These are phyloP conservation scores for Colletotrichum liriopes DNA, from an alignment of 2,329 filamentous ascomycete species.

Conservation along the genomic window DNA sequence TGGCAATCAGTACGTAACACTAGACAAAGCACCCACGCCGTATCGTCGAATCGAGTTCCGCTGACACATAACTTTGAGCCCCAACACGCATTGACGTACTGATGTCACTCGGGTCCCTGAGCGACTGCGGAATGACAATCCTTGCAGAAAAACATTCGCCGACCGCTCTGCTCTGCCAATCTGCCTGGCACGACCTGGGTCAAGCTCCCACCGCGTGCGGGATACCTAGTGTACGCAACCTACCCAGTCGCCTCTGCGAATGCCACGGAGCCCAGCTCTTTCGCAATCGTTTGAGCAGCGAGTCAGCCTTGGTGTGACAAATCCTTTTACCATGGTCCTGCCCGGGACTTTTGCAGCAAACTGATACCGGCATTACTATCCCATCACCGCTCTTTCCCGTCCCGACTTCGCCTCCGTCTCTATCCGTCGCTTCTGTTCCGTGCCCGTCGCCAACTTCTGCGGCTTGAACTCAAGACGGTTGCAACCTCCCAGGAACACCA, in stretches of 20 bases:
- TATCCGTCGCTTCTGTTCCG: conserved; percentile 10
- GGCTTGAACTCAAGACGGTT: conserved; percentile 11
- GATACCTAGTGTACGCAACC: background rate
- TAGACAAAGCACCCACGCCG: conserved; percentile 2
- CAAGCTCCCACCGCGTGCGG: background rate
- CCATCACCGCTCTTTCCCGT: conserved; percentile 36
- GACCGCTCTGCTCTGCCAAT: conserved; percentile 9
- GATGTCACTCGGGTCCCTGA: conserved; percentile 31
- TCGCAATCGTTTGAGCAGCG: conserved; percentile 30
- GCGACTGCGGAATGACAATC: conserved; percentile 24
- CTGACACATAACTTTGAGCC: conserved; percentile 36
- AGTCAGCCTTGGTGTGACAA: conserved; percentile 39
- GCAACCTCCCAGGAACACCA: background rate
- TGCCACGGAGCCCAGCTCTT: conserved; percentile 10
- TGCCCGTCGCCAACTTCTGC: conserved; percentile 17
- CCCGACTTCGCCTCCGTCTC: background rate
- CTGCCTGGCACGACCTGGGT: background rate
- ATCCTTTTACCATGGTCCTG: conserved; percentile 35
- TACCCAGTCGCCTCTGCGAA: conserved; percentile 15
- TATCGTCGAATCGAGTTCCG: conserved; percentile 40
- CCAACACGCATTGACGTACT: conserved; percentile 40
- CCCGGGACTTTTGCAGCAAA: conserved; percentile 19
- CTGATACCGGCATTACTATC: conserved; percentile 25
- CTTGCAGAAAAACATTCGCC: conserved; percentile 31
- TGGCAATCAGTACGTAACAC: conserved; percentile 35